A percentile compares a stretch with the other conserved stretches of the same genome.
Conservation (phyloP, 306 rosid species). For the Corylus americana region DNA sequence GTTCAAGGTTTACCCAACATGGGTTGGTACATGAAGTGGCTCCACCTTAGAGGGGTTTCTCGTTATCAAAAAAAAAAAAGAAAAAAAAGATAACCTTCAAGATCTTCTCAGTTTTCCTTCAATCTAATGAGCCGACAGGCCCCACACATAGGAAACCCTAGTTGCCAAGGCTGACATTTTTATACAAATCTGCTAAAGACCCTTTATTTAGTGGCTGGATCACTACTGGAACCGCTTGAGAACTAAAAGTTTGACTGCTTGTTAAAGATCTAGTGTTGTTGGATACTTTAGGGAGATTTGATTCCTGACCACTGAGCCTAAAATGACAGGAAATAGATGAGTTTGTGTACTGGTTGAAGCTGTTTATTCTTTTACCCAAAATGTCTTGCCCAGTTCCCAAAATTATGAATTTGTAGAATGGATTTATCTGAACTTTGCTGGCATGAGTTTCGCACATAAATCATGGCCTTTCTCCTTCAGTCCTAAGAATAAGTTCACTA, state of each 20-base stretch:
- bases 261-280: background rate
- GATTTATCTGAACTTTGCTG: background rate
- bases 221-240: background rate
- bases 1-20: too few relatives aligned
- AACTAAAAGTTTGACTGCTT: background rate
- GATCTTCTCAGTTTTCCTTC: background rate
- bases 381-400: background rate
- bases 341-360: background rate
- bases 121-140: background rate
- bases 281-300: background rate
- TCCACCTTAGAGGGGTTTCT: too few relatives aligned
- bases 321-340: background rate
- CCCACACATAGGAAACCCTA: background rate
- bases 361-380: background rate
- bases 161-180: background rate
- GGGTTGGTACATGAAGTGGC: too few relatives aligned
- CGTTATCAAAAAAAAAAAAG: too few relatives aligned
- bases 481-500: background rate
- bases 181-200: background rate
- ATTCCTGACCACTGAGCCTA: background rate
- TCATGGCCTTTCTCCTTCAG: background rate
- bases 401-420: background rate
- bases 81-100: background rate
- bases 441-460: background rate
- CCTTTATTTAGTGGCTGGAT: background rate